These are phyloP conservation scores for Globisporangium paroecandrum DNA, from an alignment of 352 stramenopile species.

Conservation along the genomic window DNA sequence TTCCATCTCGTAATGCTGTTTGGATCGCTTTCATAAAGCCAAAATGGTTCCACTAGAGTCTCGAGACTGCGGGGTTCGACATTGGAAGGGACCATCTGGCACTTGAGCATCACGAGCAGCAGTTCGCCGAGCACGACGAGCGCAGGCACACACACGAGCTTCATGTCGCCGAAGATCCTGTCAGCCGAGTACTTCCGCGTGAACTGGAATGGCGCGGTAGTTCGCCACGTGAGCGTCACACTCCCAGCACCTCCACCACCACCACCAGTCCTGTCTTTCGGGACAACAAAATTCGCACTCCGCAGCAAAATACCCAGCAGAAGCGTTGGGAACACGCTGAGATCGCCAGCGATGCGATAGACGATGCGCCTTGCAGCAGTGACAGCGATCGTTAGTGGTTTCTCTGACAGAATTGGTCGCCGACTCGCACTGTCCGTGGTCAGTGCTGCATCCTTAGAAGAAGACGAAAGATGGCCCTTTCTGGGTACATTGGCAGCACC, in stretches of 20 bases:
- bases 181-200: conserved; percentile 48
- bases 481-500: neutral
- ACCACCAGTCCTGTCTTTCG: neutral
- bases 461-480: neutral
- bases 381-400: conserved; percentile 25
- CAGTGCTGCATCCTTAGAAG: neutral
- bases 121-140: conserved; percentile 53
- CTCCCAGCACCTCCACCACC: neutral
- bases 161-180: conserved; percentile 36
- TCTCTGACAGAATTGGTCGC: conserved; percentile 13
- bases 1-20: neutral
- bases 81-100: conserved; percentile 15
- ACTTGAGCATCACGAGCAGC: conserved; percentile 42
- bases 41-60: conserved; percentile 41
- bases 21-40: conserved; percentile 25
- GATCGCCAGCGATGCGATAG: conserved; percentile 37
- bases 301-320: conserved; percentile 43
- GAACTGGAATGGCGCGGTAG: conserved; percentile 36
- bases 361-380: conserved; percentile 39
- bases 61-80: conserved; percentile 36
- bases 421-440: neutral
- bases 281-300: conserved; percentile 35
- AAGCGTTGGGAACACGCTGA: conserved; percentile 31
- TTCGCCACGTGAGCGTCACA: conserved; percentile 25
- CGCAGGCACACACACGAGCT: conserved; percentile 27